These are phyloP conservation scores for Xylaria sp. DNA, from an alignment of 2,329 filamentous ascomycete species.

Conservation along the genomic window DNA sequence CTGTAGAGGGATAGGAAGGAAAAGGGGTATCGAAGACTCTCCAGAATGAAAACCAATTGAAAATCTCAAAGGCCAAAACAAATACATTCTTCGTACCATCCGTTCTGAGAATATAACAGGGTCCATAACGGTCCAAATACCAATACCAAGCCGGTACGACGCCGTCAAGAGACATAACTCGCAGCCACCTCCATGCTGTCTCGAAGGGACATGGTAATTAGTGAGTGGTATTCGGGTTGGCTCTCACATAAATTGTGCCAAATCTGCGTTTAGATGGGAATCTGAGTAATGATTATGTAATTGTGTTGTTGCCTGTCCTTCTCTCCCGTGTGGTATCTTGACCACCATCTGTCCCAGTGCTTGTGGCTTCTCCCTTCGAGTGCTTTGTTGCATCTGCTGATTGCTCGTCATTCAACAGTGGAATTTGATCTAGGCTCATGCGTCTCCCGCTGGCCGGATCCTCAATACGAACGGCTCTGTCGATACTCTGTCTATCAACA, in stretches of 20 bases:
- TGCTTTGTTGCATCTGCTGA: conserved; percentile 33
- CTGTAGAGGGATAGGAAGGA: background rate
- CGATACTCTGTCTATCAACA: conserved; percentile 31
- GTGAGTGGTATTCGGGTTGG: background rate
- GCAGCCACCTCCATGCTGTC: background rate
- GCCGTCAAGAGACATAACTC: background rate
- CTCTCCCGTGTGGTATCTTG: conserved; percentile 62
- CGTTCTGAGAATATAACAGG: background rate
- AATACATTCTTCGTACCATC: conserved; percentile 3
- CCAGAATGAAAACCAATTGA: background rate
- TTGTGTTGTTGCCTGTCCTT: conserved; percentile 50
- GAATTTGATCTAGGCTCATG: conserved; percentile 65
- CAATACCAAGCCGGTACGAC: conserved; percentile 5
- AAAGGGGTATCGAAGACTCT: conserved; percentile 36
- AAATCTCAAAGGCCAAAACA: background rate
- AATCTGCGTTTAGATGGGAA: background rate
- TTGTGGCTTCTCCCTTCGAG: conserved; percentile 39
- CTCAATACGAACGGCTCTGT: conserved; percentile 41
- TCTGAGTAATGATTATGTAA: conserved; percentile 5
- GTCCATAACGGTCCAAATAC: background rate
- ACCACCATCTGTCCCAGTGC: conserved; percentile 59
- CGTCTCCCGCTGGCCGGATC: conserved; percentile 46
- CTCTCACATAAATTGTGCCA: background rate
- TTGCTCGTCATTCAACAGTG: conserved; percentile 64
- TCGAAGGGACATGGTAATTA: too few species aligned